Conservation (phyloP, 495 filamentous ascomycete species). For the Xylaria bambusicola region DNA sequence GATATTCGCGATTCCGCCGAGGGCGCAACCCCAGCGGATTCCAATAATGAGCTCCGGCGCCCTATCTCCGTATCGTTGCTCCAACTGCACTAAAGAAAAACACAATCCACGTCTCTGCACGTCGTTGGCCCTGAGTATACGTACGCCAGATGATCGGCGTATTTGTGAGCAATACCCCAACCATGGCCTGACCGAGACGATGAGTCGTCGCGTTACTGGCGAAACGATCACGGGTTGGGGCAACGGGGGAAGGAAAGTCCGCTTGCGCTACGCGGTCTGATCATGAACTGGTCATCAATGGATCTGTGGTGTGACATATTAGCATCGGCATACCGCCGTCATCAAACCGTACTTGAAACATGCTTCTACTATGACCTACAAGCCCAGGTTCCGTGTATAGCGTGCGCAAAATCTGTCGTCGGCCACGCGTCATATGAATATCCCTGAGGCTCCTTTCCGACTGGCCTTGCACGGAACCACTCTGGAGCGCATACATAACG, state of each 20-base stretch:
- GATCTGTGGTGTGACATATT: not conserved
- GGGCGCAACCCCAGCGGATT: not conserved
- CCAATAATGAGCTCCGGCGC: not conserved
- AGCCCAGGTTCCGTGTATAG: not conserved
- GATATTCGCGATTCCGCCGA: not conserved
- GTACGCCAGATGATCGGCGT: not conserved
- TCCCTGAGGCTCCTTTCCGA: not conserved
- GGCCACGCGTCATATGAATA: not conserved
- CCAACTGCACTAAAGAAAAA: not conserved
- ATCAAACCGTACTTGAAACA: not conserved
- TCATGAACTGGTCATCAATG: not conserved
- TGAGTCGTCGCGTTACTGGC: not conserved
- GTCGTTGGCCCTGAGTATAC: not conserved
- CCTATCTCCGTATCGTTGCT: not conserved
- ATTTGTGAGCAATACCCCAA: not conserved
- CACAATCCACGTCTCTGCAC: not conserved
- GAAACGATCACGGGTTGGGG: not conserved
- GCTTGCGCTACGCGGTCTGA: not conserved
- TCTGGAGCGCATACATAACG: no score
- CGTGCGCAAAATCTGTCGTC: conserved; percentile 5
- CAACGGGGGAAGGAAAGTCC: not conserved
- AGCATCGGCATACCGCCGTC: not conserved
- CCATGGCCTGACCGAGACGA: not conserved
- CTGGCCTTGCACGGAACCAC: not conserved
- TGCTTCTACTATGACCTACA: not conserved